Percentiles rank a stretch among this genome's conserved stretches.
Conservation (phyloP, 192 early-diverging fungal genomes). For the Anaeromyces robustus region DNA sequence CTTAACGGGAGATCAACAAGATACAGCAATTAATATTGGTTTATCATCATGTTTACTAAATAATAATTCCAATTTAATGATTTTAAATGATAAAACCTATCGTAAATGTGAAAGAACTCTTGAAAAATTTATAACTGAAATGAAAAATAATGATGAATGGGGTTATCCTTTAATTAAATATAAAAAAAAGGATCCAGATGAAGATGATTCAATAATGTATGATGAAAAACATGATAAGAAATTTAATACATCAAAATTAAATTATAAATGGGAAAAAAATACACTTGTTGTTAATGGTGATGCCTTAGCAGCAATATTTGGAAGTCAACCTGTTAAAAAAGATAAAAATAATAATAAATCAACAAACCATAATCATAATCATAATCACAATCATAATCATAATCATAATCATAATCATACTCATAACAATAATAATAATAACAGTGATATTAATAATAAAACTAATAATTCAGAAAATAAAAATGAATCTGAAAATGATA, state of each 20-base stretch:
- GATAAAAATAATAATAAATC: background rate
- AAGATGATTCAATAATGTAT: background rate
- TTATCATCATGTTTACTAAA: conserved; percentile 43
- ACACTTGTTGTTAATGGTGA: conserved; percentile 7
- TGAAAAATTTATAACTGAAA: background rate
- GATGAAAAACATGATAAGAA: background rate
- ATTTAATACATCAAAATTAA: background rate
- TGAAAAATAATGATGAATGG: background rate
- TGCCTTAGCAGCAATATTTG: conserved; percentile 3
- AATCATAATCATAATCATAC: background rate
- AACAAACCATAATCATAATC: background rate
- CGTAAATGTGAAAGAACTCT: conserved; percentile 9
- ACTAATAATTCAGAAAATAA: background rate
- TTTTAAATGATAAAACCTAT: conserved; percentile 10
- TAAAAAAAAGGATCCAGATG: background rate
- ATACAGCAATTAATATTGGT: conserved; percentile 49
- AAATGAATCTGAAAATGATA: background rate
- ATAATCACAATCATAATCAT: background rate
- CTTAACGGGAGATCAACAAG: conserved; percentile 46
- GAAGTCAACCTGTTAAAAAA: background rate
- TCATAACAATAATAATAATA: background rate
- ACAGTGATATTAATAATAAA: no score
- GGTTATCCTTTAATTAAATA: background rate
- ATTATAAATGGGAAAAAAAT: conserved; percentile 2
- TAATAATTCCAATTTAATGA: conserved; percentile 22